Base-by-base conservation (phyloP, 495 filamentous ascomycete species). In the Hypomontagnella monticulosa region DNA sequence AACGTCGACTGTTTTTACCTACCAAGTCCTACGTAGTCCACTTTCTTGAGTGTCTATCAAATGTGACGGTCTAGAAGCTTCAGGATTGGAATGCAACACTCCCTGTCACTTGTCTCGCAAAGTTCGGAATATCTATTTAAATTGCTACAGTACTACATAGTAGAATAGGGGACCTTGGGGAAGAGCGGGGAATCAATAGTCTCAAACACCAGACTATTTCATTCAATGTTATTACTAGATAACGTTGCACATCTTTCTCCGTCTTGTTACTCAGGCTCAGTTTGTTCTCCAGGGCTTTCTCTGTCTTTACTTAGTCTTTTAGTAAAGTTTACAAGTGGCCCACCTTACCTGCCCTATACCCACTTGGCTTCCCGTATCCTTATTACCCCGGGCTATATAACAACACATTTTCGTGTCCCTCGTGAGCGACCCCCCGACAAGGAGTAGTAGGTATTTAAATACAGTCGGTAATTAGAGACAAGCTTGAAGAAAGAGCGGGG, bases 361-460 rank as follows among this genome's bases (percentile, higher is more conserved):
- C 47, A n/a, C 30, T 18, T 27, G 36, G 40, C 40, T 46, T 33
- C 33, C 47, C 5, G 12, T 34, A 33, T 47, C 47, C 5, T 7
- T 34, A 33, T 47, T 47, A 58, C 54, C 53, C 61, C 61, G 57
- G 51, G 40, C 27, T 16, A 9, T 47, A 2, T 42, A 38, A 51
- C 61, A 44, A 23, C 18, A 34, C 23, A 9, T 2, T 42, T 49
- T 59, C 44, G 19, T 37, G 19, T 33, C 14, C 33, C 48, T 52
- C 48, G 57, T 63, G 65, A 49, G 65, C 65, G 59, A 63, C 59
- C 63, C 63, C 54, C 36, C 51, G 32, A 47, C 33, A 40, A 15
- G 30, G 11, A 14, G 53, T 30, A 48, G 18, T 1, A 46, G 38
- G 41, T 27, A 3, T 3, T 27, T 27, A 3, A 27, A 27, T 6